Evolutionary conservation across 106 monocot species (phyloP), one percentile per base, ranked within the genome.

Genomic region (Amphibolis antarctica): DNA sequence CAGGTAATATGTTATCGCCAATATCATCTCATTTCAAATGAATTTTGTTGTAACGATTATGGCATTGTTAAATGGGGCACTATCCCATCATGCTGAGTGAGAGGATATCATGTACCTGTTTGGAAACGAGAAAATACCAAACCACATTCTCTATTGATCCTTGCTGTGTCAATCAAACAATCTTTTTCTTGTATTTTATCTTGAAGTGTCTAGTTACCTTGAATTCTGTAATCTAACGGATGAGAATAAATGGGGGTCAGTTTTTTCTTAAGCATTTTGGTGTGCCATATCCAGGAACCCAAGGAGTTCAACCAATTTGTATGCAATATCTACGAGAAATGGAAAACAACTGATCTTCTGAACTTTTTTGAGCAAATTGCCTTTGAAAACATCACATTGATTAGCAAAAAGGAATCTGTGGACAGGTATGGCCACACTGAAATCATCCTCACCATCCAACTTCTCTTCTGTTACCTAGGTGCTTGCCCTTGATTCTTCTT

Each of bases 341-440:
- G 75, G 71, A 82, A 80, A 64, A 63, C 17, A 15, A 70, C 78
- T 44, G 81, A 82, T 51, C 86, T 86, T 44, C 56, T n/a, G 7
- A 66, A 68, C 21, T 89, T 90, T 60, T 82, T 96, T 42, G 60
- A 80, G 15, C 74, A 67, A 22, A 64, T 96, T 68, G 59, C 75
- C 17, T 82, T 78, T 5, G 67, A 86, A 60, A 82, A 81, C 47
- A 64, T 89, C 49, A 72, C 84, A 42, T 72, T 90, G 26, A 90
- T 96, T 19, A 79, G 72, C 77, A 89, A 89, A 78, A 71, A 63
- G 43, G 94, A 96, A 80, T 84, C 86, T 19, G 60, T 70, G 3
- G 89, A 89, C 76, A 96, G 94, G 94, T 96, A 51, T 46, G 53
- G 10, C 53, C 21, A 10, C n/a, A 1, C 11, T 53, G 28, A 0